Conservation (phyloP, 108 stramenopile genomes). For the Skeletonema marinoi region DNA sequence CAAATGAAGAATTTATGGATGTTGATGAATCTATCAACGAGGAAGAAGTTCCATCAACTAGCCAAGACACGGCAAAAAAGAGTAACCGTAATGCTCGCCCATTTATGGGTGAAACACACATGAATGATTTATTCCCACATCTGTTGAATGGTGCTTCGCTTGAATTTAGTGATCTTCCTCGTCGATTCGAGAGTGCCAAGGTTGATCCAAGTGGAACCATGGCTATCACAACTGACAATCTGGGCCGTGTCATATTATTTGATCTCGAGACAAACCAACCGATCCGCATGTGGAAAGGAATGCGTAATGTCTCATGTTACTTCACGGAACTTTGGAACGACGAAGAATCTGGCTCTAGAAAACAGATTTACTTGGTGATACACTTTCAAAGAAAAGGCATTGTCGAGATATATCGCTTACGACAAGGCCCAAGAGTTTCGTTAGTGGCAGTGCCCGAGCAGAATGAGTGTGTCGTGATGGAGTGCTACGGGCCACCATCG, state of each 20-base stretch:
- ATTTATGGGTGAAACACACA: background rate
- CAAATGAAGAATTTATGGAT: constrained; percentile 30
- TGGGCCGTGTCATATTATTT: constrained; percentile 75
- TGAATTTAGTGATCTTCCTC: constrained; percentile 73
- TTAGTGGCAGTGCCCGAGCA: constrained; percentile 44
- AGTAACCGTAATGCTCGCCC: background rate
- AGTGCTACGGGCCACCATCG: constrained; percentile 42
- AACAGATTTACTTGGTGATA: constrained; percentile 64
- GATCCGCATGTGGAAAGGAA: constrained; percentile 86
- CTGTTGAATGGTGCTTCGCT: constrained; percentile 35
- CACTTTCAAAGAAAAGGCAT: constrained; percentile 69
- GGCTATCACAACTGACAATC: constrained; percentile 70
- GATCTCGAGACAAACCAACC: constrained; percentile 79
- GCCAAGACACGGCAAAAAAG: background rate
- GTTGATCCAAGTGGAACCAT: constrained; percentile 75
- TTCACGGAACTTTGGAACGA: constrained; percentile 55
- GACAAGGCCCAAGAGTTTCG: constrained; percentile 64
- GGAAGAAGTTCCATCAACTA: background rate
- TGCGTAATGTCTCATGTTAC: constrained; percentile 69
- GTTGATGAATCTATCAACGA: constrained; percentile 27
- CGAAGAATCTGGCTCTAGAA: constrained; percentile 5
- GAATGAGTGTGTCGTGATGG: constrained; percentile 37
- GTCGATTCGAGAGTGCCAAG: constrained; percentile 59
- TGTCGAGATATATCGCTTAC: constrained; percentile 74
- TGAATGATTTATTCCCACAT: constrained; percentile 30